Evolutionary conservation across 78 protist genomes (phyloP).

Genomic region (Dictyostelium purpureum): DNA sequence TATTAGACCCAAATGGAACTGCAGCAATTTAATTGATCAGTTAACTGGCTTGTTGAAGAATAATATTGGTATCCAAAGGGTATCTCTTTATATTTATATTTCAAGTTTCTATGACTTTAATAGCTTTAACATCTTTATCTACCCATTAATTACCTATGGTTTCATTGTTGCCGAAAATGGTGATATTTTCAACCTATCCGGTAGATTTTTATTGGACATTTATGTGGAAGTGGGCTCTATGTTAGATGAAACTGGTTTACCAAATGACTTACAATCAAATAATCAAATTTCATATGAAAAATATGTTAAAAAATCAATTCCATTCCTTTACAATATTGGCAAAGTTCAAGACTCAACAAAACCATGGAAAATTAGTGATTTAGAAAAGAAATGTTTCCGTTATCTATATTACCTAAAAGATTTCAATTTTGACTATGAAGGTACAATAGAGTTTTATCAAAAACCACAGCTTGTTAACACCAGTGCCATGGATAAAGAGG

Average conservation of each 20-base stretch:
- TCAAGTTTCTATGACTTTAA: background rate
- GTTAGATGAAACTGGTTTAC: background rate
- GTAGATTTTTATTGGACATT: background rate
- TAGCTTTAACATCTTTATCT: slow-evolving; percentile 22
- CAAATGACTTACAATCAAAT: background rate
- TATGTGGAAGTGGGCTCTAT: slow-evolving; percentile 38
- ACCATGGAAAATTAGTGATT: background rate
- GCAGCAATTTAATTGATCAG: background rate
- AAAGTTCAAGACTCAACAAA: background rate
- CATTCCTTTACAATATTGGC: slow-evolving; percentile 1
- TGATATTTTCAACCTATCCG: slow-evolving; percentile 10
- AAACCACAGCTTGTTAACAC: slow-evolving; percentile 13
- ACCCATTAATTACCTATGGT: slow-evolving; percentile 53
- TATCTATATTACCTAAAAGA: slow-evolving; percentile 24
- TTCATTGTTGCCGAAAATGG: slow-evolving; percentile 16
- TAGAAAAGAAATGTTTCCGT: slow-evolving; percentile 17
- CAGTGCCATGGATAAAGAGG: background rate
- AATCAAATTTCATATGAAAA: background rate
- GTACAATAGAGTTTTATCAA: slow-evolving; percentile 15
- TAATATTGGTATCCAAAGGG: no score
- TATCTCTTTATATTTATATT: background rate
- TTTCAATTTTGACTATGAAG: background rate
- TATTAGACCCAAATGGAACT: slow-evolving; percentile 7
- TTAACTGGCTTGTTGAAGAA: no score
- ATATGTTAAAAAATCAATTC: background rate